These are phyloP conservation scores for Naematelia encephala DNA, from an alignment of 768 basidiomycete species.

Conservation along the genomic window DNA sequence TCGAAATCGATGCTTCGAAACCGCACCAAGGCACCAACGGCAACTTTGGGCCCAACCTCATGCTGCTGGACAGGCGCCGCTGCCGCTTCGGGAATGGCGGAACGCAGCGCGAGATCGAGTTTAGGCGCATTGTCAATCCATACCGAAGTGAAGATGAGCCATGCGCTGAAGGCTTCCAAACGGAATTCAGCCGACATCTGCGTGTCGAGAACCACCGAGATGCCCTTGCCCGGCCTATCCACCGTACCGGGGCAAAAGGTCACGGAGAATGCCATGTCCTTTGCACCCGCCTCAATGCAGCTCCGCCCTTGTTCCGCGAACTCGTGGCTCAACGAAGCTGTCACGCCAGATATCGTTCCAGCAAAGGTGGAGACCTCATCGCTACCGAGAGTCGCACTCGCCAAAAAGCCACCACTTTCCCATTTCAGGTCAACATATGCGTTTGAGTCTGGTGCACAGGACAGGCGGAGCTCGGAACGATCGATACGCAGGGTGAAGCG, in stretches of 20 bases:
- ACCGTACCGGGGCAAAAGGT: conserved; percentile 57
- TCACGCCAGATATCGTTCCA: conserved; percentile 75
- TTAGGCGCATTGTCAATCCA: conserved; percentile 38
- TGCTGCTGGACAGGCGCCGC: background rate
- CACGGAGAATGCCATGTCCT: conserved; percentile 73
- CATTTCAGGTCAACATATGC: conserved; percentile 85
- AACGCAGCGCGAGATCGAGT: conserved; percentile 38
- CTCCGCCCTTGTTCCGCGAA: conserved; percentile 43
- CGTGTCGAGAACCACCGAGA: conserved; percentile 79
- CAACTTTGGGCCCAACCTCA: conserved; percentile 48
- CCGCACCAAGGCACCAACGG: conserved; percentile 65
- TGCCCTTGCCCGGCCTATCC: conserved; percentile 53
- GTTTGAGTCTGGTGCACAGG: conserved; percentile 86
- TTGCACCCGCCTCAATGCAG: conserved; percentile 64
- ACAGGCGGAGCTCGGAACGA: conserved; percentile 76
- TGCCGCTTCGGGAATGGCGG: conserved; percentile 18
- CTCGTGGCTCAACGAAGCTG: conserved; percentile 70
- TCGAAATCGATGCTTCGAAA: conserved; percentile 70
- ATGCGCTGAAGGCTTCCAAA: conserved; percentile 83
- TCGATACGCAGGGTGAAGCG: conserved; percentile 89
- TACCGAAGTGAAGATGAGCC: conserved; percentile 66
- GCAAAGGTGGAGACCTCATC: conserved; percentile 62
- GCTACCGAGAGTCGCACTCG: conserved; percentile 71
- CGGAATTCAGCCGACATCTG: conserved; percentile 74
- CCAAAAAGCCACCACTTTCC: conserved; percentile 88